Conservation (phyloP, 495 filamentous ascomycete species). For the Chlorociboria aeruginascens region DNA sequence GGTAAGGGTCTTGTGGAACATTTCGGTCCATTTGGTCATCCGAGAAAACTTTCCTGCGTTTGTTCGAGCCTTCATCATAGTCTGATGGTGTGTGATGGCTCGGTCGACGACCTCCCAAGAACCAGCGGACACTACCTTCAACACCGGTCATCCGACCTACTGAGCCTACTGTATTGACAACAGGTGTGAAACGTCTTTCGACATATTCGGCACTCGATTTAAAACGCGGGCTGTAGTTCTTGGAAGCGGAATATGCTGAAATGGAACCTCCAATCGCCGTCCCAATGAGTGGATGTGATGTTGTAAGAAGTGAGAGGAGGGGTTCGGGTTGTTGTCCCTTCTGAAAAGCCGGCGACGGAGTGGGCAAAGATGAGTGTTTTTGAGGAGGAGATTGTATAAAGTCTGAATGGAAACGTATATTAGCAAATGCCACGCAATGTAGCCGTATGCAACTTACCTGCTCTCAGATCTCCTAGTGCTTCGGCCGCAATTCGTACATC, state of each 20-base stretch:
- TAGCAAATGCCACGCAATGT: neutral
- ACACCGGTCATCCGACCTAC: slow-evolving; percentile 75
- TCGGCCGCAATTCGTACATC: slow-evolving; percentile 74
- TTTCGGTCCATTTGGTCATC: slow-evolving; percentile 13
- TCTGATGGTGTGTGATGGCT: slow-evolving; percentile 26
- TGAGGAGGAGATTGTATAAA: slow-evolving; percentile 43
- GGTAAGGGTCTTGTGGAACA: slow-evolving; percentile 31
- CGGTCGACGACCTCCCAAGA: slow-evolving; percentile 39
- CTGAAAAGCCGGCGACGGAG: slow-evolving; percentile 13
- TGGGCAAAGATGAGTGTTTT: slow-evolving; percentile 26
- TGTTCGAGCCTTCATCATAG: slow-evolving; percentile 36
- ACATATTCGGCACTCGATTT: slow-evolving; percentile 75
- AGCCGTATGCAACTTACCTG: slow-evolving; percentile 41
- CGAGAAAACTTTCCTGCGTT: slow-evolving; percentile 47
- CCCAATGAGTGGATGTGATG: slow-evolving; percentile 65
- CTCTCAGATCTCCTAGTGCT: slow-evolving; percentile 70
- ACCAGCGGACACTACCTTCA: slow-evolving; percentile 70
- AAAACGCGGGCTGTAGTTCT: slow-evolving; percentile 78
- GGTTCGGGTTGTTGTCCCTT: slow-evolving; percentile 44
- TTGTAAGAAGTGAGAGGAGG: slow-evolving; percentile 65
- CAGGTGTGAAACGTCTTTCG: slow-evolving; percentile 69
- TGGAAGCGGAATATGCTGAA: slow-evolving; percentile 68
- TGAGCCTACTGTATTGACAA: slow-evolving; percentile 70
- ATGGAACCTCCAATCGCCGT: slow-evolving; percentile 72
- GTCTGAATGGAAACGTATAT: slow-evolving; percentile 24